phyloP scores from a whole-genome alignment of 2,329 filamentous ascomycete species.

The Lachnellula suecica region DNA sequence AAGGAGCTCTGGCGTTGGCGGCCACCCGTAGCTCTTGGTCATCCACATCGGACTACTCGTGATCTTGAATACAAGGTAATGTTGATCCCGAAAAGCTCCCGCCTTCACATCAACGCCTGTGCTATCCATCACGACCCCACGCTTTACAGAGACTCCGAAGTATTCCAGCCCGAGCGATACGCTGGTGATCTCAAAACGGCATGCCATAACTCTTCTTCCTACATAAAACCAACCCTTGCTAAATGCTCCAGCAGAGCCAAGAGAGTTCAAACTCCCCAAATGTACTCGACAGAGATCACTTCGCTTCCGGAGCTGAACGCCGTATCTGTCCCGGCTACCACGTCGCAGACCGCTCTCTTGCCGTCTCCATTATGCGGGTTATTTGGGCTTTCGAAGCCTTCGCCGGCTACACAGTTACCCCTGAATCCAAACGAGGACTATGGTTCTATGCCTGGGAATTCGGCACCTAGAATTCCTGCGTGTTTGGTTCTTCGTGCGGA shows the following conservation, averaged over 20 bases:
- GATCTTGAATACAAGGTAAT: conserved; percentile 56
- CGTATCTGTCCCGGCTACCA: neutral
- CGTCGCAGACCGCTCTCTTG: neutral
- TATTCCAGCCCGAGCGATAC: conserved; percentile 46
- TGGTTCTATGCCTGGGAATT: neutral
- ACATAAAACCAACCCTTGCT: no score
- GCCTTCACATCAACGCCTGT: conserved; percentile 27
- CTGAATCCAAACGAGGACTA: neutral
- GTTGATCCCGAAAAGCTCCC: conserved; percentile 42
- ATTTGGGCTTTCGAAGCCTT: neutral
- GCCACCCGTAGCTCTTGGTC: conserved; percentile 38
- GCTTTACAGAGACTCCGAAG: no score
- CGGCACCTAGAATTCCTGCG: no score
- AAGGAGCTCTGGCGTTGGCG: conserved; percentile 49
- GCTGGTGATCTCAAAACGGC: neutral
- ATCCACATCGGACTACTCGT: conserved; percentile 44
- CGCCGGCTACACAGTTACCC: neutral
- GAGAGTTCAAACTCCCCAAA: neutral
- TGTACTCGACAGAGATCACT: neutral
- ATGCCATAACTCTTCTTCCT: no score
- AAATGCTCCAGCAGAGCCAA: no score
- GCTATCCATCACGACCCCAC: conserved; percentile 41
- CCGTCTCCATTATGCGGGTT: neutral
- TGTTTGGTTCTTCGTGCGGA: no score
- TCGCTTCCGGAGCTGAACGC: neutral